Evolutionary conservation across 2,329 filamentous ascomycete genomes (phyloP).

Genomic region (Coniochaeta prunicola): DNA sequence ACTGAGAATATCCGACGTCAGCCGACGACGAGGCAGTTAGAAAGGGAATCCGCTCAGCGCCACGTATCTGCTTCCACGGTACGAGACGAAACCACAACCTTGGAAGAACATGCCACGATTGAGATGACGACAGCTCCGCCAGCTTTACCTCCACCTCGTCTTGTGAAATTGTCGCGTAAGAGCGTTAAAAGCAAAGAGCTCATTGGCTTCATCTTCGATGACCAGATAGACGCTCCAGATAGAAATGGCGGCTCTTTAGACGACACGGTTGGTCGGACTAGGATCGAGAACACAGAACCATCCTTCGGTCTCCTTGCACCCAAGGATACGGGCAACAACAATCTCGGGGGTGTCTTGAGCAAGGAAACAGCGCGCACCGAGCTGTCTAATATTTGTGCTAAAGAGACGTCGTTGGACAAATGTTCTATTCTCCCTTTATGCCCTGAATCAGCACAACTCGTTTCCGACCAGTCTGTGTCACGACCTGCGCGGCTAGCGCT

Average conservation of each 20-base stretch:
- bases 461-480: not conserved
- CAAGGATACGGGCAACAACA: not conserved
- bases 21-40: not conserved
- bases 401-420: not conserved
- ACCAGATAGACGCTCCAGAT: not conserved
- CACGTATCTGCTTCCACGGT: not conserved
- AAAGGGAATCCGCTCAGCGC: not conserved
- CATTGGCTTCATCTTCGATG: constrained; percentile 27
- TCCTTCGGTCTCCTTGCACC: not conserved
- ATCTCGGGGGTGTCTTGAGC: not conserved
- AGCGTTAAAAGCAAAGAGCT: constrained; percentile 39
- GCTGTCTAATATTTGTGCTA: not conserved
- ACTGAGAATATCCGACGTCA: not conserved
- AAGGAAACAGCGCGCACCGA: not conserved
- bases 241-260: not conserved
- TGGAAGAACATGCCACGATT: not conserved
- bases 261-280: not conserved
- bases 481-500: not conserved
- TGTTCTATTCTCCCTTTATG: not conserved
- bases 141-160: constrained; percentile 23
- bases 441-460: not conserved
- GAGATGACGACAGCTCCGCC: constrained; percentile 10
- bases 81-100: not conserved
- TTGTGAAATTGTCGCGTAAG: constrained; percentile 32
- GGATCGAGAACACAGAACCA: not conserved